Evolutionary conservation across 2,329 filamentous ascomycete species (phyloP), one percentile per base, ranked within the genome.

Genomic region (Venturia carpophila): DNA sequence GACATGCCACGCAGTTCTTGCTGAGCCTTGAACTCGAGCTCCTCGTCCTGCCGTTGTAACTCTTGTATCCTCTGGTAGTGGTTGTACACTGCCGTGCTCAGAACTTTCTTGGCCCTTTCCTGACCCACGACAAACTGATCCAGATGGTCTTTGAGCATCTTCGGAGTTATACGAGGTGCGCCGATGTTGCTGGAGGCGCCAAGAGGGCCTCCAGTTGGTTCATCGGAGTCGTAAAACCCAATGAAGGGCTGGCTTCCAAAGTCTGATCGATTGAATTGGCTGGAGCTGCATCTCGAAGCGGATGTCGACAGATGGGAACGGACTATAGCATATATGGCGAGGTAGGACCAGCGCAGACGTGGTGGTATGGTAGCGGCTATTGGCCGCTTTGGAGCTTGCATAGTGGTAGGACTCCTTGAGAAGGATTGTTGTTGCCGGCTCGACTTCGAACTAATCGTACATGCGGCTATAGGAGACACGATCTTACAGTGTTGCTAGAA

Each of bases 41-140:
- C 92, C 64, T 92, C 86, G 69, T 94, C 85, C 66, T 88, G 85
- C 61, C 91, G 82, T 71, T 91, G 84, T 30, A 88, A 72, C 75
- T 89, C 87, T 70, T 92, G 87, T 67, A 96, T 84, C 60, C 90
- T 86, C 76, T 97, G 91, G 73, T 97, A 97, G 74, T 99, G 94
- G 73, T 97, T 97, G 79, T 96, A 97, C 37, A 99, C 90, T 7
- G 93, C 92, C 3, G 93, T 88, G 68, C 91, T 94, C 68, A 97
- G 86, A 17, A 92, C 90, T 76, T 96, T 95, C 81, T 99, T 94
- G 19, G 94, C 92, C 67, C 91, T 86, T 69, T 97, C 91, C 76
- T 99, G 94, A 49, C 93, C 94, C 4, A 99, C 93, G 1, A 99
- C 93, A 74, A 95, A 99, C 73, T 94, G 90, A 74, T 99, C 94